Percentiles rank a stretch among this genome's conserved stretches.
Evolutionary conservation across 768 basidiomycete species (phyloP).

Genomic region (Amanita fuliginea): DNA sequence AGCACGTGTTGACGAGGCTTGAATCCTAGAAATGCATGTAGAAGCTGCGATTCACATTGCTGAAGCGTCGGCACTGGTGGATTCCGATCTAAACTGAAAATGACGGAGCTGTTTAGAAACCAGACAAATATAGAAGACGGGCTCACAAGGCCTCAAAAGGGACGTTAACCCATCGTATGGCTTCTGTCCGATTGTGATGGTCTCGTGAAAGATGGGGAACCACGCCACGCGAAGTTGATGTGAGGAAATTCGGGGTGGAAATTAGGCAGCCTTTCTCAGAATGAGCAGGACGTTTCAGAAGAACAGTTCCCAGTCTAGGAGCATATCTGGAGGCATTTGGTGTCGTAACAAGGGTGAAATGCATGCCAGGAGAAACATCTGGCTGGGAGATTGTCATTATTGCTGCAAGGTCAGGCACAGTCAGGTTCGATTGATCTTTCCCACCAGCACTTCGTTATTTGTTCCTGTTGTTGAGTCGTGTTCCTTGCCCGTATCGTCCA

Average conservation of each 20-base stretch:
- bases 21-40: constrained; percentile 63
- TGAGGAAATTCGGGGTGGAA: constrained; percentile 50
- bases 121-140: background rate
- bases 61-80: constrained; percentile 58
- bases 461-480: background rate
- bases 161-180: constrained; percentile 54
- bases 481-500: background rate
- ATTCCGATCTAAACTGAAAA: constrained; percentile 44
- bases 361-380: constrained; percentile 1
- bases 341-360: constrained; percentile 9
- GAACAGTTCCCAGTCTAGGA: constrained; percentile 24
- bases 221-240: constrained; percentile 60
- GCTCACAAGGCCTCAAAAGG: constrained; percentile 81
- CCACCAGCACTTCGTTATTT: background rate
- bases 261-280: constrained; percentile 22
- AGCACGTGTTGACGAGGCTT: constrained; percentile 34
- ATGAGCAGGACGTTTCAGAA: constrained; percentile 13
- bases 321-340: constrained; percentile 15
- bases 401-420: background rate
- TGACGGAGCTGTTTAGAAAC: background rate
- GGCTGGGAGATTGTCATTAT: background rate
- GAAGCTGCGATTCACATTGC: constrained; percentile 32
- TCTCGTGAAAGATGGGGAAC: constrained; percentile 68
- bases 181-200: constrained; percentile 31
- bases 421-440: background rate